A percentile compares a stretch with the other conserved stretches of the same genome.
Evolutionary conservation across 306 rosid genomes (phyloP).

Genomic region (Sicyos edulis): DNA sequence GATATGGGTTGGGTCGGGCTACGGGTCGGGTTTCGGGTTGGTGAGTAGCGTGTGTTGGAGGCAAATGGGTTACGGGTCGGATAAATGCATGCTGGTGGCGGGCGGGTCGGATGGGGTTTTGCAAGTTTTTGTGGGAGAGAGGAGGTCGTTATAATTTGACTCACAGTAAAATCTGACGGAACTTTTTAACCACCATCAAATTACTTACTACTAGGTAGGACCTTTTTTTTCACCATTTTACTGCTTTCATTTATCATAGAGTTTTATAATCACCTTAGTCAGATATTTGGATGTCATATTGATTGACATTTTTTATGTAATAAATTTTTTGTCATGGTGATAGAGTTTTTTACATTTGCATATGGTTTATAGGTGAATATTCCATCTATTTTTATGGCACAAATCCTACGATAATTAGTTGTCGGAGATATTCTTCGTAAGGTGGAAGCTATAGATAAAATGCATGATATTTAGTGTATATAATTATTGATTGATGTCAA

Average conservation of each 20-base stretch:
- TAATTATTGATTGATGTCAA: too few species aligned
- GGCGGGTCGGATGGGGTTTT: constrained; percentile 58
- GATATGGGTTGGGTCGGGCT: constrained; percentile 33
- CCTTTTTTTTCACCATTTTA: not conserved
- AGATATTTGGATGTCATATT: not conserved
- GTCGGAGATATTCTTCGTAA: too few species aligned
- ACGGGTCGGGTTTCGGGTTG: constrained; percentile 23
- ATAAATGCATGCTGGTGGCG: constrained; percentile 39
- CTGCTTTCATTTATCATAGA: not conserved
- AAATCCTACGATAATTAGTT: too few species aligned
- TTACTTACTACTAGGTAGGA: not conserved
- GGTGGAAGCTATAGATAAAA: too few species aligned
- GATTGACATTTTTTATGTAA: too few species aligned
- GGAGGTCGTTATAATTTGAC: constrained; percentile 16
- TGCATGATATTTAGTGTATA: too few species aligned
- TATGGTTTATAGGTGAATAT: too few species aligned
- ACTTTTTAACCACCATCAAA: not conserved
- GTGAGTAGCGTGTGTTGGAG: constrained; percentile 62
- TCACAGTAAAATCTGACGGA: not conserved
- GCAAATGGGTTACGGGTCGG: constrained; percentile 29
- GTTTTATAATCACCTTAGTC: not conserved
- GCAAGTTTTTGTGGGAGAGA: constrained; percentile 46
- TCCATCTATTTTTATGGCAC: too few species aligned
- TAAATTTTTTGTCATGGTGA: too few species aligned
- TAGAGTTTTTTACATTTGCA: too few species aligned